A percentile compares a stretch with the other conserved stretches of the same genome.
phyloP scores from a whole-genome alignment of 345 rosid species.

The Hirschfeldia incana region DNA sequence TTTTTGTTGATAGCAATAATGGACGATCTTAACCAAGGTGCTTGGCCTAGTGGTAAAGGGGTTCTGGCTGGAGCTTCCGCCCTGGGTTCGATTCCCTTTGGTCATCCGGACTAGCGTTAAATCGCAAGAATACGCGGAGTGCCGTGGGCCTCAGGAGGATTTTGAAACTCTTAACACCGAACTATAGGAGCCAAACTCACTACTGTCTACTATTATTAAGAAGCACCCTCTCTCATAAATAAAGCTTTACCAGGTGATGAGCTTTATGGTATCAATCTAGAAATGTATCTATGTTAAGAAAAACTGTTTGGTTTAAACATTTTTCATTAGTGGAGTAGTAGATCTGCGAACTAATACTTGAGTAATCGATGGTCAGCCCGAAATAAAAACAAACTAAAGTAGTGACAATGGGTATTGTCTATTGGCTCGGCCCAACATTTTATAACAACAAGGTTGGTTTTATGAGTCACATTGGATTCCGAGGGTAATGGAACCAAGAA shows the following conservation, averaged over 20 bases:
- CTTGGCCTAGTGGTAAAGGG: too few species aligned
- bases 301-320: background rate
- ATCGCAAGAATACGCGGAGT: too few species aligned
- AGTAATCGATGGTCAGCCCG: background rate
- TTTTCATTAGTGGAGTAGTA: background rate
- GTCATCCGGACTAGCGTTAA: too few species aligned
- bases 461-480: slow-evolving; percentile 29
- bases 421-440: background rate
- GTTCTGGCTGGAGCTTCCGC: too few species aligned
- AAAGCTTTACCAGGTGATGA: too few species aligned
- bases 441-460: background rate
- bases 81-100: too few species aligned
- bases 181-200: too few species aligned
- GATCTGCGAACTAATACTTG: background rate
- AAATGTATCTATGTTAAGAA: background rate
- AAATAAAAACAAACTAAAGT: background rate
- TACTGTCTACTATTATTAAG: background rate
- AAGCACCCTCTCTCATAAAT: background rate
- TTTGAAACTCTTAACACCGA: too few species aligned
- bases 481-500: slow-evolving; percentile 2
- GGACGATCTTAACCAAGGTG: too few species aligned
- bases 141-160: too few species aligned
- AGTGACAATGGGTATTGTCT: background rate
- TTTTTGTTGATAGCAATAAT: background rate
- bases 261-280: background rate